A percentile compares a stretch with the other conserved stretches of the same genome.
Conservation (phyloP, 2,329 filamentous ascomycete species). For the Cladophialophora exuberans region DNA sequence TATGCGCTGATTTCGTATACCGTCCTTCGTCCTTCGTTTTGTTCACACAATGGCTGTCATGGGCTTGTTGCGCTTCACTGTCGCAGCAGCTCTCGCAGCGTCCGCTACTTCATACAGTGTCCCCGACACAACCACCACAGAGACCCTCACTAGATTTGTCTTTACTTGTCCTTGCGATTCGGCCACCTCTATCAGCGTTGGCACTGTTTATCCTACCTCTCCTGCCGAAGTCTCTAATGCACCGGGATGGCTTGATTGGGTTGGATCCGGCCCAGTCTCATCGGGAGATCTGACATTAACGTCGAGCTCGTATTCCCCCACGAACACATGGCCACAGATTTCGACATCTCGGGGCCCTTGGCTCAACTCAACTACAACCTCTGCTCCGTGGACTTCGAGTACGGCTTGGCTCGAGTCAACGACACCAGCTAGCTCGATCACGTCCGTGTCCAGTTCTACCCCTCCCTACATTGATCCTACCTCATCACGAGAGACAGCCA, state of each 20-base stretch:
- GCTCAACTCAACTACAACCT: neutral
- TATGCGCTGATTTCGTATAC: slow-evolving; percentile 5
- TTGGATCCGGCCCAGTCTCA: neutral
- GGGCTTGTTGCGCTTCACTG: slow-evolving; percentile 10
- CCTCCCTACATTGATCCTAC: neutral
- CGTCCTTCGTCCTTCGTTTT: slow-evolving; percentile 7
- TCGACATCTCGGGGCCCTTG: neutral
- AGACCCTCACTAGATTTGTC: slow-evolving; percentile 19
- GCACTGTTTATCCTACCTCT: slow-evolving; percentile 6
- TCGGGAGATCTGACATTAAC: neutral
- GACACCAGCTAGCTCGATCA: neutral
- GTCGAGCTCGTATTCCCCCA: neutral
- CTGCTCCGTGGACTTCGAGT: slow-evolving; percentile 1
- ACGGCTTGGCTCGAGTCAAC: neutral
- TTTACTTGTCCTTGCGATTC: slow-evolving; percentile 16
- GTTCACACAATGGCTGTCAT: slow-evolving; percentile 9
- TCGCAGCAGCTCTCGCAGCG: slow-evolving; percentile 8
- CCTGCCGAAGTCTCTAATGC: neutral
- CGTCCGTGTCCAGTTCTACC: neutral
- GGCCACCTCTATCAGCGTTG: slow-evolving; percentile 7
- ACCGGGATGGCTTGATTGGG: slow-evolving; percentile 7
- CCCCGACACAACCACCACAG: slow-evolving; percentile 6
- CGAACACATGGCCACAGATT: neutral
- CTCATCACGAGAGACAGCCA: too few relatives aligned
- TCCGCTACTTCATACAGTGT: slow-evolving; percentile 8